Base-by-base conservation (phyloP, 169 alveolate genomes). In the Cryptosporidium parvum region DNA sequence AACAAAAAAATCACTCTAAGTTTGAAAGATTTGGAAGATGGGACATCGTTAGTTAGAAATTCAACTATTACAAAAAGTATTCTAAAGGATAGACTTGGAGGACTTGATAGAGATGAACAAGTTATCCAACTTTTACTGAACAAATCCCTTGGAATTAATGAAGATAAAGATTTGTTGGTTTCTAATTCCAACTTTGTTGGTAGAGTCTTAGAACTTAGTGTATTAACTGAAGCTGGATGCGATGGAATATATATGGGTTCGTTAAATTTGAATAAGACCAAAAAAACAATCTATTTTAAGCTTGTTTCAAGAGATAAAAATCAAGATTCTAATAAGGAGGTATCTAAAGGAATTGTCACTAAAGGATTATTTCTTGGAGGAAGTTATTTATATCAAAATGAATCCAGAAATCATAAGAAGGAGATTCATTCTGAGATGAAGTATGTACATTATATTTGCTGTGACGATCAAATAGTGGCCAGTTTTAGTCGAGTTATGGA, bases 1-100 rank as follows among this genome's bases (percentile, higher is more conserved):
- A 62, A 35, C 14, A 73, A 29, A 56, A 73, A 53, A 26, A n/a
- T 73, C 16, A 73, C 58, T 45, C 37, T 73, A 45, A 73, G 86
- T 33, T 23, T 33, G 21, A 65, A 37, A 14, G 72, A 65, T 37
- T 29, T 65, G 31, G 72, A 65, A 14, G 52, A 65, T 65, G 72
- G 72, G 18, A 65, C 44, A 65, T 31, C 44, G 0, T 37, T 65
- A 2, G 23, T 33, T 16, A n/a, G 18, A n/a, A 31, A 65, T 0
- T 9, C 31, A 26, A 6, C 8, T 9, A 29, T 14, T 7, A 37
- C 72, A 10, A 65, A 65, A 39, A 65, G 8, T 14, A 35, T 53
- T 16, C 12, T 73, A n/a, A 45, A 53, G 18, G 70, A 59, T 21
- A 59, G 10, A 35, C 33, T 73, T 37, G 39, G 8, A 35, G 68